Evolutionary conservation across 1,139 yeast species (phyloP), one percentile per base, ranked within the genome.

Genomic region (Yamadazyma jaroonii): DNA sequence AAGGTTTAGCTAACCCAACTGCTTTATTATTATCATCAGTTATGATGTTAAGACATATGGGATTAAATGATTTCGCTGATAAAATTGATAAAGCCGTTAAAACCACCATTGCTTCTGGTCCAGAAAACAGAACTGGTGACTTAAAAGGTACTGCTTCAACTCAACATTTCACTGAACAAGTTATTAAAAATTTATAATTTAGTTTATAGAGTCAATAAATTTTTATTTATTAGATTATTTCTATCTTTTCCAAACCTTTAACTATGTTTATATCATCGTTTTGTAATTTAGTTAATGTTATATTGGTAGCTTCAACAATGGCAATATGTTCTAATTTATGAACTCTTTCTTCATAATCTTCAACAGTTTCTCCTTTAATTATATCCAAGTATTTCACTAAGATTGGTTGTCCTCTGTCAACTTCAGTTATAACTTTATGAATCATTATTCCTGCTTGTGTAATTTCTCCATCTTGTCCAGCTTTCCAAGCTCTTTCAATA

Each of bases 41-140:
- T 61, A 90, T 92, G 97, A 90, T 92, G 97, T 84, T 92, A 78
- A 86, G 95, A 77, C 97, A 92, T 77, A 89, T 92, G 97, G 83
- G 87, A 39, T 79, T 92, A 66, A 74, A 77, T 63, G 71, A 74
- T 32, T 78, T 83, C 55, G 97, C 97, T 54, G 84, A 78, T 62
- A 76, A 71, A 64, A 88, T 92, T 60, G 95, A 89, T 74, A 67
- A 64, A 53, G 97, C 98, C 45, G 96, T 90, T 43, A 78, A 89
- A 62, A 79, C 77, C 59, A 88, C 97, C 54, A 85, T 92, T 61
- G 97, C 97, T 49, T 85, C 96, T 36, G 96, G 97, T 56, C 81
- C 89, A 52, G 94, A 85, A 66, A 71, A 71, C 66, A 86, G 96
- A 81, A 92, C 98, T 53, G 89, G 89, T 66, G 98, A 92, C 67